Conservation (phyloP, 768 basidiomycete species). For the Podaxis rugospora region DNA sequence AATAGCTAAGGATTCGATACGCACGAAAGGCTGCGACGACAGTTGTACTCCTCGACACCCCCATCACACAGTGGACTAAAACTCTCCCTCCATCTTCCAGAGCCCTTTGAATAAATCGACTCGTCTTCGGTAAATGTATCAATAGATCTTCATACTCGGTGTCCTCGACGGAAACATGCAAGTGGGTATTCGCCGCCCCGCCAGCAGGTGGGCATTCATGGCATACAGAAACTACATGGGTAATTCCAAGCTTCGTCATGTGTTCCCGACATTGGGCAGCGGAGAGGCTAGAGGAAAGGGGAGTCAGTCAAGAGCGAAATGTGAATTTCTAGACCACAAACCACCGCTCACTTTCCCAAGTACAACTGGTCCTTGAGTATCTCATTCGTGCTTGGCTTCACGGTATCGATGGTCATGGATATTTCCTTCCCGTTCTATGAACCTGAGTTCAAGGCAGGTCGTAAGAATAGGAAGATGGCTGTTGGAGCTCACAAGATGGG, state of each 20-base stretch:
- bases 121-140: slow-evolving; percentile 56
- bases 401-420: not conserved
- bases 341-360: slow-evolving; percentile 36
- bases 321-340: not conserved
- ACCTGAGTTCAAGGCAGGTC: not conserved
- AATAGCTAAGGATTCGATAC: slow-evolving; percentile 18
- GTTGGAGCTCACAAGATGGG: not conserved
- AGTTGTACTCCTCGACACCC: slow-evolving; percentile 64
- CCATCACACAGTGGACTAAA: slow-evolving; percentile 73
- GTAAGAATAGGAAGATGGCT: not conserved
- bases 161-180: slow-evolving; percentile 38
- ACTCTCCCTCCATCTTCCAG: slow-evolving; percentile 49
- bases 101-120: slow-evolving; percentile 59
- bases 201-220: slow-evolving; percentile 44
- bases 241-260: slow-evolving; percentile 33
- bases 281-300: slow-evolving; percentile 24
- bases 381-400: slow-evolving; percentile 19
- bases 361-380: slow-evolving; percentile 35
- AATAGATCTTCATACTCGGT: slow-evolving; percentile 51
- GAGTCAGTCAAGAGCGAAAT: not conserved
- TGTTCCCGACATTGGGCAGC: slow-evolving; percentile 29
- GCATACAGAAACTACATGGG: slow-evolving; percentile 56
- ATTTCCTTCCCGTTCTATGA: not conserved
- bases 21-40: slow-evolving; percentile 52
- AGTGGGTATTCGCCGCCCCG: slow-evolving; percentile 25